Conservation (phyloP, 495 filamentous ascomycete species). For the Penicillium arizonense region DNA sequence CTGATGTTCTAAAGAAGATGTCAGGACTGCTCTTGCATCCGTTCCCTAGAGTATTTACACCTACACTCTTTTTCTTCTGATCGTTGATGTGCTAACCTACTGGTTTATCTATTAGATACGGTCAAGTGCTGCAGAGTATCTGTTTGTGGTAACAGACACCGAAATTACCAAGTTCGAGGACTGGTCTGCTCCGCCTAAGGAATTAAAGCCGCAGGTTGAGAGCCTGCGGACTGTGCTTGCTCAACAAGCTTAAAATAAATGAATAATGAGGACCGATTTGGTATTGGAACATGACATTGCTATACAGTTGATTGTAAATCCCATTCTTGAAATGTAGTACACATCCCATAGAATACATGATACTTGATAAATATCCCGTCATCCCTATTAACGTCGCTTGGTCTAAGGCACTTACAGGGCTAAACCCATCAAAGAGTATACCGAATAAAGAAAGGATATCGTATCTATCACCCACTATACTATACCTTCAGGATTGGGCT, state of each 20-base stretch:
- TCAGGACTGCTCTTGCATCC: constrained; percentile 60
- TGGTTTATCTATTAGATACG: constrained; percentile 31
- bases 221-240: constrained; percentile 19
- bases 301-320: no score
- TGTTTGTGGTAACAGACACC: constrained; percentile 35
- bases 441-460: no score
- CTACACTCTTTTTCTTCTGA: background rate
- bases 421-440: no score
- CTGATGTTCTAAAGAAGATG: constrained; percentile 54
- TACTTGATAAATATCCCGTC: no score
- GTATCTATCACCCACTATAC: no score
- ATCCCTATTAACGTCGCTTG: no score
- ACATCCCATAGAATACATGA: no score
- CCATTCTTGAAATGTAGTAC: no score
- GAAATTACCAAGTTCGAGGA: constrained; percentile 38
- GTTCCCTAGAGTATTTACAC: constrained; percentile 54
- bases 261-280: background rate
- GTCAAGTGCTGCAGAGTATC: constrained; percentile 33
- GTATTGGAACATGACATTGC: no score
- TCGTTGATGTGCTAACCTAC: background rate
- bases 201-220: constrained; percentile 39
- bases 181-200: constrained; percentile 40
- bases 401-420: no score
- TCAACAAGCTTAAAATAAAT: background rate
- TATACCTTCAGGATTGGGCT: background rate